Conservation (phyloP, 2,329 filamentous ascomycete genomes). For the Calonectria leucothoes region DNA sequence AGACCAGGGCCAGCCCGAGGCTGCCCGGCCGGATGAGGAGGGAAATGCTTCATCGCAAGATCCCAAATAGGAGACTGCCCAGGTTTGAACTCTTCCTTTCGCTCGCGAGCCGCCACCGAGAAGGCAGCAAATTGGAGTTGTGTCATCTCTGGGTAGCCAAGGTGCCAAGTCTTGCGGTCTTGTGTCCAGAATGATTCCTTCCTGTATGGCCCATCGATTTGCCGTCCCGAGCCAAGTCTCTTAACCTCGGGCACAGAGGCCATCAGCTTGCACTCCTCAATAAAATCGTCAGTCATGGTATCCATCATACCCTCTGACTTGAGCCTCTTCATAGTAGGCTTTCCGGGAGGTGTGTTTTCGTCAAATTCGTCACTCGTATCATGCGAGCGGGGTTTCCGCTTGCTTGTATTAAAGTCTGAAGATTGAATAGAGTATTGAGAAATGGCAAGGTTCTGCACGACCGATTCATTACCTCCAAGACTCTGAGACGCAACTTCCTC, state of each 20-base stretch:
- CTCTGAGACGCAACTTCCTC: slow-evolving; percentile 67
- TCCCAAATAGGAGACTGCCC: slow-evolving; percentile 65
- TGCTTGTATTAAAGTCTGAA: slow-evolving; percentile 61
- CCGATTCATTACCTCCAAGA: slow-evolving; percentile 59
- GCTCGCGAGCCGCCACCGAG: slow-evolving; percentile 59
- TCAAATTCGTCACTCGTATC: slow-evolving; percentile 66
- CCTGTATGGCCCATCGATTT: slow-evolving; percentile 67
- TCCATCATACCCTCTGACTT: slow-evolving; percentile 61
- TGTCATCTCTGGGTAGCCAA: slow-evolving; percentile 73
- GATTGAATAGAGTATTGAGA: slow-evolving; percentile 42
- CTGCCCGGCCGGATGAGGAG: slow-evolving; percentile 51
- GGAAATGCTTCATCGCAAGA: slow-evolving; percentile 69
- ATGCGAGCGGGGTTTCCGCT: slow-evolving; percentile 62
- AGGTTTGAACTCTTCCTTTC: slow-evolving; percentile 65
- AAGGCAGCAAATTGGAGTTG: slow-evolving; percentile 69
- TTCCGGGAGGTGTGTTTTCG: slow-evolving; percentile 47
- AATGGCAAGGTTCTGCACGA: slow-evolving; percentile 22
- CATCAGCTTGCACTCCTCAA: slow-evolving; percentile 60
- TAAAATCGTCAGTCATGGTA: slow-evolving; percentile 45
- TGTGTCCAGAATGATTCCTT: slow-evolving; percentile 70
- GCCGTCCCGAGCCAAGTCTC: slow-evolving; percentile 63
- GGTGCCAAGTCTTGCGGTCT: slow-evolving; percentile 68
- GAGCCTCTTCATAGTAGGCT: slow-evolving; percentile 66
- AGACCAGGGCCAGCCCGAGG: slow-evolving; percentile 22
- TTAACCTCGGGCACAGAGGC: slow-evolving; percentile 61